phyloP scores from a whole-genome alignment of 176 grass and related monocot genomes.

The Aegilops speltoides region DNA sequence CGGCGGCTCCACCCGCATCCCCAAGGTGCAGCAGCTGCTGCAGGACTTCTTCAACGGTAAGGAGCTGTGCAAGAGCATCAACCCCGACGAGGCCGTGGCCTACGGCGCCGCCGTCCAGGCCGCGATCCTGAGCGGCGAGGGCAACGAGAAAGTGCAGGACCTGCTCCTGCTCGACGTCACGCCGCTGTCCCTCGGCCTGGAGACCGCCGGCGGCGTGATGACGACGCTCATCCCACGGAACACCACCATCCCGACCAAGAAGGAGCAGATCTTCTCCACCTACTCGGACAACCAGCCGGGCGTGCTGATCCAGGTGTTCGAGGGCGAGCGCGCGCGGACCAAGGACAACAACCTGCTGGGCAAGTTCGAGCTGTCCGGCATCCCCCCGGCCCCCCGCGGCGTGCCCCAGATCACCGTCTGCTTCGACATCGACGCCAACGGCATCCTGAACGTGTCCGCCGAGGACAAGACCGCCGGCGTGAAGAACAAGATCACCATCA shows the following conservation, averaged over 20 bases:
- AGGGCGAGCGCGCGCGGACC: conserved; percentile 72
- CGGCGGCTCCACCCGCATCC: conserved; percentile 75
- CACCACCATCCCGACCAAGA: conserved; percentile 85
- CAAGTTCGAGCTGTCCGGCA: conserved; percentile 86
- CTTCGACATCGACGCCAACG: conserved; percentile 88
- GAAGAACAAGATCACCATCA: conserved; percentile 96
- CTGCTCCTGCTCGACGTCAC: conserved; percentile 76
- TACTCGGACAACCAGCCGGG: conserved; percentile 78
- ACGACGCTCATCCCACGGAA: conserved; percentile 71
- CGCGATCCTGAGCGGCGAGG: conserved; percentile 81
- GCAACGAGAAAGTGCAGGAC: conserved; percentile 84
- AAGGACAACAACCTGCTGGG: conserved; percentile 93
- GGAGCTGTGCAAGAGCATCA: conserved; percentile 97
- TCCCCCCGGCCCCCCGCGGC: conserved; percentile 59
- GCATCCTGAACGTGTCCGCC: conserved; percentile 78
- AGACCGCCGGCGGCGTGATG: conserved; percentile 83
- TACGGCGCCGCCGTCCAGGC: conserved; percentile 86
- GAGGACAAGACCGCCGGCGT: conserved; percentile 88
- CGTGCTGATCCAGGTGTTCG: conserved; percentile 84
- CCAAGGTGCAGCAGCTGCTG: conserved; percentile 75
- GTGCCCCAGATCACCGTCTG: conserved; percentile 79
- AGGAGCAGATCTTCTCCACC: conserved; percentile 87
- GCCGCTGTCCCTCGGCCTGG: conserved; percentile 66
- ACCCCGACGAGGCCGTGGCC: conserved; percentile 86
- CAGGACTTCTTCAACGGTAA: conserved; percentile 92